These are phyloP conservation scores for Bothriochloa decipiens DNA, from an alignment of 176 grass and related monocot species.

Conservation along the genomic window DNA sequence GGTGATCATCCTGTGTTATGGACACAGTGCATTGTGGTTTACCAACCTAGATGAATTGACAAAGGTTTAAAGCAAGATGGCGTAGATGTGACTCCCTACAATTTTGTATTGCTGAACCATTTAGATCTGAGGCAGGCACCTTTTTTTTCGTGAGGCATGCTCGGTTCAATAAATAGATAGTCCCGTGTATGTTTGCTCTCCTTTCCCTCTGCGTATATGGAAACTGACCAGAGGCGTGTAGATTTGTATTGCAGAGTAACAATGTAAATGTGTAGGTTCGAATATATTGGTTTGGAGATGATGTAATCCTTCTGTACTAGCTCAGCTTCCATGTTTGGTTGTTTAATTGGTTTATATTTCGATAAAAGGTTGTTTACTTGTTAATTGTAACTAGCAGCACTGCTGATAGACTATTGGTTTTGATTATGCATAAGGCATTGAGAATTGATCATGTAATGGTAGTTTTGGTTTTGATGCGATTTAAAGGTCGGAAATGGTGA, in stretches of 20 bases:
- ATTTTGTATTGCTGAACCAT: constrained; percentile 59
- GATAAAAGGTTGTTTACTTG: not conserved
- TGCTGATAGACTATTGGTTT: not conserved
- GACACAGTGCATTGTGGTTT: constrained; percentile 6
- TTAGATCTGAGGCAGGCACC: constrained; percentile 57
- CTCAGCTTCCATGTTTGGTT: not conserved
- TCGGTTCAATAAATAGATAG: constrained; percentile 44
- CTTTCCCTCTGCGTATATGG: not conserved
- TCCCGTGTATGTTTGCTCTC: constrained; percentile 41
- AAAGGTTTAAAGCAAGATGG: constrained; percentile 35
- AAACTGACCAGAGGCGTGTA: constrained; percentile 33
- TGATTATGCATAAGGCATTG: not conserved
- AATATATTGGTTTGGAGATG: constrained; percentile 14
- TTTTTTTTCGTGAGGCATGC: constrained; percentile 53
- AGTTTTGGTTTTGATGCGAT: not conserved
- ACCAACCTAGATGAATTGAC: constrained; percentile 15
- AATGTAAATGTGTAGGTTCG: constrained; percentile 49
- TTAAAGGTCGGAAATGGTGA: not conserved
- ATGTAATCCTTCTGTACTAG: not conserved
- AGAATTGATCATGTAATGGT: not conserved
- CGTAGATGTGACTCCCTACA: constrained; percentile 40
- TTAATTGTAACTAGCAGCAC: not conserved
- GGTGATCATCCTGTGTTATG: constrained; percentile 32
- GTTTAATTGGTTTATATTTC: not conserved
- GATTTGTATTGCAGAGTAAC: constrained; percentile 26